Evolutionary conservation across 441 rosid species (phyloP).

Genomic region (Syzygium malaccense): DNA sequence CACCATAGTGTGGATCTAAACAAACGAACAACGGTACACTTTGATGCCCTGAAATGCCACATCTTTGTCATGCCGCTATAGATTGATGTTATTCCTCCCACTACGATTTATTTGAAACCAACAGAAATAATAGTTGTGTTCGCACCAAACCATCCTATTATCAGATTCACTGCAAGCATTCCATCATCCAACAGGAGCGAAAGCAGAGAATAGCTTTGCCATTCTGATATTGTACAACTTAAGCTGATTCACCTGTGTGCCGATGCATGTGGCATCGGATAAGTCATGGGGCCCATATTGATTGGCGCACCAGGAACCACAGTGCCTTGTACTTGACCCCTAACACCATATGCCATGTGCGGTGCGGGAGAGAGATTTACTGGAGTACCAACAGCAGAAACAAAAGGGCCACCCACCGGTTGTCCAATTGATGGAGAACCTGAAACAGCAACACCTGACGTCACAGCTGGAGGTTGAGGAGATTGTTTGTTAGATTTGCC

Average conservation of each 20-base stretch:
- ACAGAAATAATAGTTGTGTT: neutral
- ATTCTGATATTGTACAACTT: neutral
- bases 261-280: conserved; percentile 44
- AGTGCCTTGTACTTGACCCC: conserved; percentile 61
- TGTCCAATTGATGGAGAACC: conserved; percentile 80
- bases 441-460: conserved; percentile 59
- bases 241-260: neutral
- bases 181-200: neutral
- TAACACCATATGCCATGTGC: conserved; percentile 75
- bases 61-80: neutral
- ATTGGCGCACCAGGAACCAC: conserved; percentile 77
- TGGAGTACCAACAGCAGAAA: conserved; percentile 90
- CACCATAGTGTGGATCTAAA: neutral
- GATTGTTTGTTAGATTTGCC: conserved; percentile 55
- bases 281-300: conserved; percentile 63
- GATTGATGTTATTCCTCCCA: neutral
- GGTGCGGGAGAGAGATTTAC: conserved; percentile 65
- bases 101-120: neutral
- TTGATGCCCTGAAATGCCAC: neutral
- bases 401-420: conserved; percentile 74
- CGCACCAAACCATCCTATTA: neutral
- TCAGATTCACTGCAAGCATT: neutral
- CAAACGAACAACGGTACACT: neutral
- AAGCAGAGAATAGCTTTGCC: neutral
- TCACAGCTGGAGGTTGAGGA: conserved; percentile 36